phyloP scores from a whole-genome alignment of 2,329 filamentous ascomycete species.

The Fonsecaea nubica region DNA sequence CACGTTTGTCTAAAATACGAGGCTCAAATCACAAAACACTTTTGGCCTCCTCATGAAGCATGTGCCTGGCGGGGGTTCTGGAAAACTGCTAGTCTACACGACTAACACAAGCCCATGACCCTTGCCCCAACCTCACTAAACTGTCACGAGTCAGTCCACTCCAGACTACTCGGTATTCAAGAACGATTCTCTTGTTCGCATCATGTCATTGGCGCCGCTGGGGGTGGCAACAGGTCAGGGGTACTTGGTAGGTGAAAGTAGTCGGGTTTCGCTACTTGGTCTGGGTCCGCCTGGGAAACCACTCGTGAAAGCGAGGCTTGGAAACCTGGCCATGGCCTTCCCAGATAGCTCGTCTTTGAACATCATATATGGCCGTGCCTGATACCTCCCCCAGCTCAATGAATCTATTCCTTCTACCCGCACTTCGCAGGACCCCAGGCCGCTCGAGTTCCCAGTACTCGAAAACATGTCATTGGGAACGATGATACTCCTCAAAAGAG shows the following conservation, averaged over 20 bases:
- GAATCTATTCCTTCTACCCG: not conserved
- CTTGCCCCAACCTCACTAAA: not conserved
- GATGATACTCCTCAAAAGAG: constrained; percentile 6
- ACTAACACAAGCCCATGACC: not conserved
- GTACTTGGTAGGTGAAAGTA: not conserved
- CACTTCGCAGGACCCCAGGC: not conserved
- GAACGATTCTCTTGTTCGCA: not conserved
- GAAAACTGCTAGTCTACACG: constrained; percentile 4
- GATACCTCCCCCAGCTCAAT: not conserved
- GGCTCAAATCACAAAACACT: not conserved
- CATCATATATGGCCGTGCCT: constrained; percentile 7
- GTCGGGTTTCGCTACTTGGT: constrained; percentile 9
- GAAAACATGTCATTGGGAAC: not conserved
- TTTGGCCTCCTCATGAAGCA: not conserved
- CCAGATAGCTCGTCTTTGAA: constrained; percentile 15
- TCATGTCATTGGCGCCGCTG: not conserved
- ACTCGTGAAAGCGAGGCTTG: constrained; percentile 10
- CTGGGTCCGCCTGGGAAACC: constrained; percentile 1
- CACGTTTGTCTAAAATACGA: not conserved
- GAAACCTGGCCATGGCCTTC: constrained; percentile 11
- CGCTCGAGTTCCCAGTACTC: constrained; percentile 13
- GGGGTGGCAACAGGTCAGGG: constrained; percentile 11
- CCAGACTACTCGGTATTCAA: not conserved
- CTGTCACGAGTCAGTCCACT: constrained; percentile 12
- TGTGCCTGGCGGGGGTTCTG: constrained; percentile 13